Base-by-base conservation (phyloP, 1,284 basidiomycete genomes). In the Leccinum subspadiceum region DNA sequence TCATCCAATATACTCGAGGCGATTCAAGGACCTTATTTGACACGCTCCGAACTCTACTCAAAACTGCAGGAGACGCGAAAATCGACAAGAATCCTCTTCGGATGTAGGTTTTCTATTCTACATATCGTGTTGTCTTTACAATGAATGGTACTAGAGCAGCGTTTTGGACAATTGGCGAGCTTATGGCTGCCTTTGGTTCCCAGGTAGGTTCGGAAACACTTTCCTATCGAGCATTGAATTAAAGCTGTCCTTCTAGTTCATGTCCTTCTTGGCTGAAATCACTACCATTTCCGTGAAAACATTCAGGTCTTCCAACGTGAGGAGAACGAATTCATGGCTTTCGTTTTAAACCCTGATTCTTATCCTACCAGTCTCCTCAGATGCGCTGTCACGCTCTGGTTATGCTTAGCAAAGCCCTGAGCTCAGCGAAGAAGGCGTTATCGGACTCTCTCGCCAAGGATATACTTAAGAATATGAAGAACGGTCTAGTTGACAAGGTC, bases 251-350 rank as follows among this genome's bases (percentile, higher is more conserved):
- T 54, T 53, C 54, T 31, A 97, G 90, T 89, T 95, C 73, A 98
- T 97, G 95, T 96, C 94, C 1, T 90, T 94, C 67, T 91, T 95
- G 85, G 83, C 89, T 50, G 96, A 98, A 70, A 90, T 96, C 39
- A 78, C 85, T 20, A 77, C 81, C 1, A 78, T 85, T 0, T 80
- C 86, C 0, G 72, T 92, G 53, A 92, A 87, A 73, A 29, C 26
- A 29, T 80, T 84, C 62, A 87, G 84, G 62, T 85, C 86, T 12
- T 93, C 90, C 46, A 81, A 78, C 65, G 93, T 93, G 64, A 62
- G 85, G 68, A 17, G 29, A 29, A 33, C 0, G 1, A 55, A 29
- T 53, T 13, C 26, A 17, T 13, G 4, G 8, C 59, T 53, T 52
- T 50, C 13, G 8, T 26, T 9, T 56, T 53, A 44, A 3, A 41